phyloP scores from a whole-genome alignment of 2,329 filamentous ascomycete genomes.

The Colletotrichum chrysophilum region DNA sequence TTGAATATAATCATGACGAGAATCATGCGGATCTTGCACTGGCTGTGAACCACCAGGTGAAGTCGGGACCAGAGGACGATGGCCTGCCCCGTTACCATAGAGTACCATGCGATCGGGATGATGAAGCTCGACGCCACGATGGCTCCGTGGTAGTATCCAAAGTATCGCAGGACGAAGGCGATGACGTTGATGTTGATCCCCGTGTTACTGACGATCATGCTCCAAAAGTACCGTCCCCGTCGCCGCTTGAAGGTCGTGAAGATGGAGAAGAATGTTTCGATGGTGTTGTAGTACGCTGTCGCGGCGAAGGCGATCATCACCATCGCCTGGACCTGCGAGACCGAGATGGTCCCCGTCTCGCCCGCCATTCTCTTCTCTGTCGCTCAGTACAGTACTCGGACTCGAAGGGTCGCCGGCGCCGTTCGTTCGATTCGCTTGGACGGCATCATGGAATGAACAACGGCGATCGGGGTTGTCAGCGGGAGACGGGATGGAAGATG shows the following conservation, averaged over 20 bases:
- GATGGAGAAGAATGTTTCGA: conserved; percentile 26
- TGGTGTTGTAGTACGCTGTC: conserved; percentile 16
- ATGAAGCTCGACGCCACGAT: conserved; percentile 37
- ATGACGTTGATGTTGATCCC: conserved; percentile 25
- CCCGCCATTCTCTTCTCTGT: conserved; percentile 11
- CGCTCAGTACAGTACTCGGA: not conserved
- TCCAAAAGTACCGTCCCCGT: conserved; percentile 27
- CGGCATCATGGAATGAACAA: conserved; percentile 2
- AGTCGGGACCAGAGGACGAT: conserved; percentile 68
- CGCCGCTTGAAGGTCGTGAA: conserved; percentile 25
- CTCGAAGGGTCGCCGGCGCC: not conserved
- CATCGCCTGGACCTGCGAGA: conserved; percentile 16
- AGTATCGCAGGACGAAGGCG: conserved; percentile 40
- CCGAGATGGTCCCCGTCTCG: conserved; percentile 14
- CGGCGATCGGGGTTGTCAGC: not conserved
- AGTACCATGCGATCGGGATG: conserved; percentile 34
- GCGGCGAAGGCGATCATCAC: conserved; percentile 42
- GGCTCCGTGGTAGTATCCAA: conserved; percentile 1
- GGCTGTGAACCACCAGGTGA: conserved; percentile 61
- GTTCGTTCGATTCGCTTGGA: not conserved
- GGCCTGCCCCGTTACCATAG: conserved; percentile 66
- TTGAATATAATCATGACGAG: conserved; percentile 64
- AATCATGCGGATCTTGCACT: conserved; percentile 50
- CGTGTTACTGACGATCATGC: conserved; percentile 24
- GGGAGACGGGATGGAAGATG: conserved; percentile 5